phyloP scores from a whole-genome alignment of 805 yeast species.

The Suhomyces sp. region DNA sequence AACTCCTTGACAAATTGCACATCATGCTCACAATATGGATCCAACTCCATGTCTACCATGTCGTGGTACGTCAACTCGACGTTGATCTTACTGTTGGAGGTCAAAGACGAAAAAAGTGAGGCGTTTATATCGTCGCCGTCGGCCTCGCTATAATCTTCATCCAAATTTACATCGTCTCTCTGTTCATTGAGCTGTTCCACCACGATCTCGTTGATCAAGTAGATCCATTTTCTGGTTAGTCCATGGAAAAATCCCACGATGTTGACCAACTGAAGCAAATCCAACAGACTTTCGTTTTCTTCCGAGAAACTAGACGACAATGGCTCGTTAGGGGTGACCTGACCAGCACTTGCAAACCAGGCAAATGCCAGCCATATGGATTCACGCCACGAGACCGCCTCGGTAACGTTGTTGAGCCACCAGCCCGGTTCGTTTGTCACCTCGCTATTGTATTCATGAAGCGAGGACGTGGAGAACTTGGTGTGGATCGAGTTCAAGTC shows the following conservation, averaged over 20 bases:
- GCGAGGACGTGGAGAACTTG: conserved; percentile 18
- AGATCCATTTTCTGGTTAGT: conserved; percentile 29
- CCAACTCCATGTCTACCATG: conserved; percentile 40
- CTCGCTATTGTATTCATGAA: conserved; percentile 1
- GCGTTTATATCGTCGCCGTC: conserved; percentile 6
- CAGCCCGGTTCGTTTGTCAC: conserved; percentile 32
- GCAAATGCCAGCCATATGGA: conserved; percentile 66
- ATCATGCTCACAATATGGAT: conserved; percentile 40
- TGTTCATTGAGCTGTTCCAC: conserved; percentile 26
- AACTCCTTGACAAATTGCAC: conserved; percentile 34
- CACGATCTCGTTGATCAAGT: conserved; percentile 31
- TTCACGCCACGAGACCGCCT: conserved; percentile 54
- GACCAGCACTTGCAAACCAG: conserved; percentile 91
- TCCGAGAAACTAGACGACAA: neutral
- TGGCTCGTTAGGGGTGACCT: conserved; percentile 23
- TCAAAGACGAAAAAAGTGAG: conserved; percentile 5
- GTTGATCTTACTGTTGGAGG: conserved; percentile 12
- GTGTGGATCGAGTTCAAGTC: conserved; percentile 31
- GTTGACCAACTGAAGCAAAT: conserved; percentile 21
- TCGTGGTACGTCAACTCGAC: conserved; percentile 41
- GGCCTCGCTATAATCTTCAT: conserved; percentile 8
- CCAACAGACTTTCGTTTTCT: conserved; percentile 17
- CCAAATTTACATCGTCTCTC: neutral
- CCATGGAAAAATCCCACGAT: conserved; percentile 40
- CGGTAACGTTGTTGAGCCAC: conserved; percentile 45